These are phyloP conservation scores for Thermomucor indicae-seudaticae DNA, from an alignment of 371 early-diverging fungal species.

Conservation along the genomic window DNA sequence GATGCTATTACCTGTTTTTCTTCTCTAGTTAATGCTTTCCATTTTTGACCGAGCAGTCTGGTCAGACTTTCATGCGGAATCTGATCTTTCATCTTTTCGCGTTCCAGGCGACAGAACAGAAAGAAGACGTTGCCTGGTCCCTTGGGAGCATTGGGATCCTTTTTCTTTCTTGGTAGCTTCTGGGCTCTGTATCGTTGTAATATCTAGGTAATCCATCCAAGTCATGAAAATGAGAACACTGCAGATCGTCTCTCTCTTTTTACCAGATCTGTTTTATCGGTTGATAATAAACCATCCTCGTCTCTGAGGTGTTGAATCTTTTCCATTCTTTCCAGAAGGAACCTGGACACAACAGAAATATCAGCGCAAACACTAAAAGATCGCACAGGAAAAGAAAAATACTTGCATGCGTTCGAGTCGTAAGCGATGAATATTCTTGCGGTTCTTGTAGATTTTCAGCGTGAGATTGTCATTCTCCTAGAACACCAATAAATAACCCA, in stretches of 20 bases:
- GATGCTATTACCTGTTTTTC: conserved; percentile 42
- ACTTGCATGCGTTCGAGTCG: conserved; percentile 44
- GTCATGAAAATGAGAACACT: too few relatives aligned
- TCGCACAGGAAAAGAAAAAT: conserved; percentile 3
- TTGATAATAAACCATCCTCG: conserved; percentile 24
- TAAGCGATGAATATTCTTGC: conserved; percentile 39
- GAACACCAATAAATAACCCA: background rate
- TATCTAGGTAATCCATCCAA: too few relatives aligned
- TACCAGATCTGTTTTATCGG: conserved; percentile 16
- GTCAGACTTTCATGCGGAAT: conserved; percentile 50
- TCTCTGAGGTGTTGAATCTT: conserved; percentile 8
- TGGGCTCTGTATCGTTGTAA: conserved; percentile 9
- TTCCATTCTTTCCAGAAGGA: conserved; percentile 30
- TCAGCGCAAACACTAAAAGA: conserved; percentile 6
- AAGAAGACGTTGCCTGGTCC: conserved; percentile 67
- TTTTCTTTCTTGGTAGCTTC: conserved; percentile 37
- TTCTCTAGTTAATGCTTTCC: conserved; percentile 46
- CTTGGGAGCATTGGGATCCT: conserved; percentile 68
- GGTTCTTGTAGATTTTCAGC: conserved; percentile 36
- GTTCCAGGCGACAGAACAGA: conserved; percentile 52
- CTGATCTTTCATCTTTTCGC: conserved; percentile 55
- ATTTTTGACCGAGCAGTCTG: conserved; percentile 43
- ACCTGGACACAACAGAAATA: background rate
- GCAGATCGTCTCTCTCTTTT: too few relatives aligned
- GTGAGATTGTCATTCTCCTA: conserved; percentile 46